phyloP scores from a whole-genome alignment of 192 early-diverging fungal species.

The Podila epicladia region DNA sequence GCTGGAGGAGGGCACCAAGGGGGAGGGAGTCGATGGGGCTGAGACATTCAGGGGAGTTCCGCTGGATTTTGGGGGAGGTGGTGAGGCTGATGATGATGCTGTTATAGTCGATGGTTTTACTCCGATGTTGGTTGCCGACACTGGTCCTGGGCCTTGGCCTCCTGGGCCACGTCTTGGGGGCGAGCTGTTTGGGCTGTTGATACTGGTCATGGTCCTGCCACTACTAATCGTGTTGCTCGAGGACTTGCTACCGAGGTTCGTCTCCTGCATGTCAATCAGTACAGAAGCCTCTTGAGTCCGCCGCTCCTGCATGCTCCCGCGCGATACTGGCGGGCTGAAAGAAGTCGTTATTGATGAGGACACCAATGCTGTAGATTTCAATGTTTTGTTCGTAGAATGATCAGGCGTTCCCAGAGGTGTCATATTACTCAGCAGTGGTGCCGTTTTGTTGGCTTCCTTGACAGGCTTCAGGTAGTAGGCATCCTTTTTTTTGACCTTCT shows the following conservation, averaged over 20 bases:
- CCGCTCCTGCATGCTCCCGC: neutral
- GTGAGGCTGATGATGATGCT: neutral
- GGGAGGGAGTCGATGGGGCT: neutral
- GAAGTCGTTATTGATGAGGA: neutral
- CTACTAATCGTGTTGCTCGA: neutral
- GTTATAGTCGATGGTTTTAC: neutral
- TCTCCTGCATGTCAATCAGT: neutral
- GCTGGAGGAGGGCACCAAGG: neutral
- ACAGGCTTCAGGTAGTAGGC: conserved; percentile 23
- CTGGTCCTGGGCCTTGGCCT: too few relatives aligned
- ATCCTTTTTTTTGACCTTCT: conserved; percentile 25
- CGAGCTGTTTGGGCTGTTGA: neutral
- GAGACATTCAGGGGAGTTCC: neutral
- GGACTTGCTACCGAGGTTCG: neutral
- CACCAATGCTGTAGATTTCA: neutral
- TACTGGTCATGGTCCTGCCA: neutral
- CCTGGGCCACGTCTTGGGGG: too few relatives aligned
- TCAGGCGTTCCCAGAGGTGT: neutral
- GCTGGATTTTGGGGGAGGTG: neutral
- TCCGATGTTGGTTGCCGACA: too few relatives aligned
- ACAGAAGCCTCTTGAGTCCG: neutral
- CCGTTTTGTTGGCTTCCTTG: conserved; percentile 1
- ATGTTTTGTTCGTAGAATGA: neutral
- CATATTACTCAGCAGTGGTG: neutral
- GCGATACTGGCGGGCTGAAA: neutral